Base-by-base conservation (phyloP, 2,329 filamentous ascomycete genomes). In the Albifimbria verrucaria region DNA sequence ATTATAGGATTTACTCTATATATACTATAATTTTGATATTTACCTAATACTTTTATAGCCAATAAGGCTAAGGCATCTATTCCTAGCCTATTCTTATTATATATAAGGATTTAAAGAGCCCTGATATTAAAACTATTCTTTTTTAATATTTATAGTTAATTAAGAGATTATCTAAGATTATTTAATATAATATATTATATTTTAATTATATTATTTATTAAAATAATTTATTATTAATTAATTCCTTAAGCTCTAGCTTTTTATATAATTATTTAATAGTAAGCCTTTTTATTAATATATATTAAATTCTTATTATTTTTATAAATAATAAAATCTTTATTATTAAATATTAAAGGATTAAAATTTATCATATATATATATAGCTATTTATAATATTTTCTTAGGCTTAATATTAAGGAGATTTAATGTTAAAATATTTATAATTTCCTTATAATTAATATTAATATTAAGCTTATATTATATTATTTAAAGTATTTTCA, bases 21-120 rank as follows among this genome's bases (percentile, higher is more conserved):
- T n/a, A n/a, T n/a, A n/a, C n/a, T n/a, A n/a, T n/a, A 46, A 51
- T 49, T 32, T 43, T 25, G 17, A 49, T 10, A 49, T 50, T 46
- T 32, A 15, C 26, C 26, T 32, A 32, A 7, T 32, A 32, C 26
- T 32, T 32, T 32, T 32, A 15, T 32, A 32, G 26, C 15, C 7
- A 32, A 32, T 32, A 32, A 32, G 26, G 15, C 26, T 47, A 28
- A 52, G 51, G 23, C 18, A 22, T 48, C 17, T 28, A 36, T 52
- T 48, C 23, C 25, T 48, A 23, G 11, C 41, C 21, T 53, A 45
- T 43, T 28, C 7, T 53, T 42, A 15, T 20, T 23, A 42, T 44
- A 18, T 51, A 43, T 43, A 41, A 41, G 36, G 18, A 41, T 36
- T 22, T 42, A 39, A 41, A 36, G n/a, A 10, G n/a, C n/a, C 10